Conservation (phyloP, 257 asterid species). For the Rauvolfia tetraphylla region DNA sequence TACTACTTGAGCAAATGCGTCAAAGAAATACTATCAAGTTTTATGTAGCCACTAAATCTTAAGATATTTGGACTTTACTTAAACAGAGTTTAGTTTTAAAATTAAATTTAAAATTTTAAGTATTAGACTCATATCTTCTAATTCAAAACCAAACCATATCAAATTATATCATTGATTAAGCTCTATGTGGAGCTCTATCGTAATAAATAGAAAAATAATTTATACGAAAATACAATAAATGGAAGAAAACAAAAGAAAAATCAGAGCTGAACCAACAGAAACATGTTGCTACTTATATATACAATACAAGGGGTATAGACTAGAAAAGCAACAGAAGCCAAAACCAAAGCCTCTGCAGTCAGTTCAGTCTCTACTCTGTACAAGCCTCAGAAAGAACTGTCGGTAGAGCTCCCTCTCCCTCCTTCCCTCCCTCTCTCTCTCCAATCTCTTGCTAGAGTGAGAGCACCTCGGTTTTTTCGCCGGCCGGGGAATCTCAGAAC, state of each 20-base stretch:
- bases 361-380: slow-evolving; percentile 1
- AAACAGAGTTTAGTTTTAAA: too few relatives aligned
- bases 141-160: too few relatives aligned
- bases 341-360: not conserved
- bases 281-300: slow-evolving; percentile 3
- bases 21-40: too few relatives aligned
- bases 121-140: too few relatives aligned
- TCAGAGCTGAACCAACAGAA: not conserved
- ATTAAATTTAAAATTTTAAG: too few relatives aligned
- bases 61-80: too few relatives aligned
- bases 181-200: too few relatives aligned
- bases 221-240: too few relatives aligned
- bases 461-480: slow-evolving; percentile 44
- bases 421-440: not conserved
- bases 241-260: not conserved
- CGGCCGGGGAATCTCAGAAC: slow-evolving; percentile 27
- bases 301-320: not conserved
- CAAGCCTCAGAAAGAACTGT: slow-evolving; percentile 23
- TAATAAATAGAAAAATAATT: too few relatives aligned
- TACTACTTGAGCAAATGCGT: too few relatives aligned
- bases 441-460: not conserved
- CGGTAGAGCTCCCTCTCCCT: slow-evolving; percentile 32
- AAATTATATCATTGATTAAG: too few relatives aligned
- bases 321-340: slow-evolving; percentile 6
- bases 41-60: too few relatives aligned